These are phyloP conservation scores for Madurella mycetomatis DNA, from an alignment of 2,329 filamentous ascomycete species.

Conservation along the genomic window DNA sequence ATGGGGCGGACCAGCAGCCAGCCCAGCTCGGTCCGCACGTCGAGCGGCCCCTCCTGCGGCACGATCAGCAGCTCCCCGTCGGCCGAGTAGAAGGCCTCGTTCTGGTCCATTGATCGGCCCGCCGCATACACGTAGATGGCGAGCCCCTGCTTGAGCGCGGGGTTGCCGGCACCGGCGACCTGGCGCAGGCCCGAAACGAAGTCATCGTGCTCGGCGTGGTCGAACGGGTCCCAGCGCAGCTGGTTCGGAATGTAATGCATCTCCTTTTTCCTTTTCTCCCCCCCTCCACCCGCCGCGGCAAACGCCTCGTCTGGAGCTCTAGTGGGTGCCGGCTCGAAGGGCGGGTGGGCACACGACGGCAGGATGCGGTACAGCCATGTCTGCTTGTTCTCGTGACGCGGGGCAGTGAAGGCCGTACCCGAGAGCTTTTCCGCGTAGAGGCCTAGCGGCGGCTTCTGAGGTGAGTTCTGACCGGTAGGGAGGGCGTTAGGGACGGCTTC, in stretches of 20 bases:
- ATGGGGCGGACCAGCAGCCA: slow-evolving; percentile 69
- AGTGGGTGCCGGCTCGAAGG: slow-evolving; percentile 35
- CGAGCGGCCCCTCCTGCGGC: slow-evolving; percentile 66
- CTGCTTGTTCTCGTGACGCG: slow-evolving; percentile 64
- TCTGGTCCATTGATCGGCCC: slow-evolving; percentile 69
- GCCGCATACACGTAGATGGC: slow-evolving; percentile 79
- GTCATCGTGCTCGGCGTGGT: slow-evolving; percentile 54
- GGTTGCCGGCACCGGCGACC: slow-evolving; percentile 74
- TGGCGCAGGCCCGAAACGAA: slow-evolving; percentile 60
- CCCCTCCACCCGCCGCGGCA: neutral
- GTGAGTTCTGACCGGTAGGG: slow-evolving; percentile 73
- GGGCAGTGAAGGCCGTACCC: slow-evolving; percentile 67
- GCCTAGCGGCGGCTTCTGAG: slow-evolving; percentile 72
- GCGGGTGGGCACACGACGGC: slow-evolving; percentile 58
- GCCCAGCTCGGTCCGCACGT: slow-evolving; percentile 75
- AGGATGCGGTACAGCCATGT: slow-evolving; percentile 69
- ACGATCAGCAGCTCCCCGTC: slow-evolving; percentile 77
- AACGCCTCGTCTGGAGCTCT: slow-evolving; percentile 9
- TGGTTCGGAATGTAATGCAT: slow-evolving; percentile 77
- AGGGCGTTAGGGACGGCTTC: slow-evolving; percentile 72
- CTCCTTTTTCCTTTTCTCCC: too few species aligned
- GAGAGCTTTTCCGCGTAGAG: slow-evolving; percentile 80
- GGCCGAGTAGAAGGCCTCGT: slow-evolving; percentile 76
- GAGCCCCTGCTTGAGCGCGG: slow-evolving; percentile 71
- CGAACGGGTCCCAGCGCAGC: slow-evolving; percentile 73